Base-by-base conservation (phyloP, 192 early-diverging fungal genomes). In the Coemansia sp. region DNA sequence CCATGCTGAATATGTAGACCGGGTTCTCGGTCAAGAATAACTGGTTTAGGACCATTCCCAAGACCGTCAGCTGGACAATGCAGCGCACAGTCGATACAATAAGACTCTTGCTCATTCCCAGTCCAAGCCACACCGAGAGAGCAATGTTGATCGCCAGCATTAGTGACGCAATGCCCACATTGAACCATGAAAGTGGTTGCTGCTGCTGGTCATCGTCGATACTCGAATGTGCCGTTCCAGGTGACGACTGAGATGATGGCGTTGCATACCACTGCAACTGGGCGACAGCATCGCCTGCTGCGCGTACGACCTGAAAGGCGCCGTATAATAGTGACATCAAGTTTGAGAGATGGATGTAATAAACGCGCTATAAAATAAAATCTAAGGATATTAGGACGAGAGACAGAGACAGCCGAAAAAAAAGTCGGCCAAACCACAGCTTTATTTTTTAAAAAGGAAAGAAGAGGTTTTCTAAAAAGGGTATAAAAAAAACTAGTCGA, bases 1-100 rank as follows among this genome's bases (percentile, higher is more conserved):
- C 80, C 85, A 91, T 87, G 3, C 84, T 67, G 7, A 91, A 68
- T 5, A 90, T 85, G 20, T 90, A 71, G 20, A 86, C 39, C 7
- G 88, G 87, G 70, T 88, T 88, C 3, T 87, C 69, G 7, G 86
- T 84, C 29, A 71, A 69, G 56, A 93, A 91, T 24, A 93, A 86
- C 70, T 90, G 85, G 69, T 89, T 80, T 20, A 93, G 74, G 5
- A 93, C 68, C 48, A 84, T 65, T 1, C 90, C 89, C 83, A 96
- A 88, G 20, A 91, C 59, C 2, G 89, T 88, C 39, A 96, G 82
- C 68, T 96, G 94, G 19, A 90, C 80, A 27, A 94, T 71, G 69
- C 91, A 93, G 20, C 93, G 87, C 56, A 88, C 60, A 0, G 91
- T 83, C 6, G 91, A 82, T 6, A 94, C 76, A 12, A 92, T 75